Percentiles rank a stretch among this genome's conserved stretches.
phyloP scores from a whole-genome alignment of 1,139 yeast genomes.

The Suhomyces taliae region DNA sequence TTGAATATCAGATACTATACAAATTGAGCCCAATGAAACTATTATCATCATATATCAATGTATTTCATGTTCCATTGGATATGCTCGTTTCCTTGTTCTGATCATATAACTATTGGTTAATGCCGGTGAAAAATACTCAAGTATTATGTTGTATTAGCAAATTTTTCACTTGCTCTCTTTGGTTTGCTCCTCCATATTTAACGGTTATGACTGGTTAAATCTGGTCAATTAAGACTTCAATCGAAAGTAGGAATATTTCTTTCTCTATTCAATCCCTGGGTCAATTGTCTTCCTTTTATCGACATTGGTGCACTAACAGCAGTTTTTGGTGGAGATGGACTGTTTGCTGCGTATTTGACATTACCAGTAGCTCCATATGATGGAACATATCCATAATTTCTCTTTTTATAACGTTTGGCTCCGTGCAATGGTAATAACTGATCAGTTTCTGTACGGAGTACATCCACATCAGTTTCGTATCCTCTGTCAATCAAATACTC shows the following conservation, averaged over 20 bases:
- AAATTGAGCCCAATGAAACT: too few species aligned
- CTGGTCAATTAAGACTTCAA: too few species aligned
- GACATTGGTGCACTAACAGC: slow-evolving; percentile 21
- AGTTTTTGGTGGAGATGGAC: slow-evolving; percentile 5
- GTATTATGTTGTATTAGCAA: too few species aligned
- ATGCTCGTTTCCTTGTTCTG: too few species aligned
- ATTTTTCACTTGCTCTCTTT: too few species aligned
- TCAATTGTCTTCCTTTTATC: slow-evolving; percentile 24
- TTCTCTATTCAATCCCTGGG: slow-evolving; percentile 30
- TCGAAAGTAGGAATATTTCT: slow-evolving; percentile 32
- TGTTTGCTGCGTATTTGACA: not conserved
- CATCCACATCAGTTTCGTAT: slow-evolving; percentile 48
- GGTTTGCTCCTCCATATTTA: too few species aligned
- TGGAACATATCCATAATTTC: slow-evolving; percentile 16
- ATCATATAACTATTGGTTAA: too few species aligned
- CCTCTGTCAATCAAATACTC: slow-evolving; percentile 35
- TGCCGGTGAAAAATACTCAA: too few species aligned
- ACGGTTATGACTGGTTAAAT: too few species aligned
- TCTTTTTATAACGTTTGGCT: slow-evolving; percentile 17
- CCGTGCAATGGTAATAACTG: slow-evolving; percentile 30
- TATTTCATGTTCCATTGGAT: too few species aligned
- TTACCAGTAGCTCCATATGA: not conserved
- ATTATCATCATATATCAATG: too few species aligned
- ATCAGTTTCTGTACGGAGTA: slow-evolving; percentile 33
- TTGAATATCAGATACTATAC: not conserved